These are phyloP conservation scores for Backusella liffmaniae DNA, from an alignment of 192 early-diverging fungal species.

Conservation along the genomic window DNA sequence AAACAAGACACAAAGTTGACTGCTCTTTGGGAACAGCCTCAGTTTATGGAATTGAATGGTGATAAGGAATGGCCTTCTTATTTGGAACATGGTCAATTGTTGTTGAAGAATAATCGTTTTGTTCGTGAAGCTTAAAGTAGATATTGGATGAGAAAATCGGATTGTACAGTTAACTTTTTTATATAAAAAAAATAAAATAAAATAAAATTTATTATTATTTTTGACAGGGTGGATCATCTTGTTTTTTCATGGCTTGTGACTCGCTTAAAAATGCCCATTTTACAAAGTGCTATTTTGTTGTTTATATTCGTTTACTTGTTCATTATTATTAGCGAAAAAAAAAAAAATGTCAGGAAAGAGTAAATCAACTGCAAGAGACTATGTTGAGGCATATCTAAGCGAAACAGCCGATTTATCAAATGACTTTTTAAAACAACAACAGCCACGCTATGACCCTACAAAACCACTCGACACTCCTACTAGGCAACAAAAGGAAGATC, in stretches of 20 bases:
- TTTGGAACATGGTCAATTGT: slow-evolving; percentile 44
- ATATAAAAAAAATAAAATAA: background rate
- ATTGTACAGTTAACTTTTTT: slow-evolving; percentile 2
- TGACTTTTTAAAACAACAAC: slow-evolving; percentile 24
- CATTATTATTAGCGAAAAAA: background rate
- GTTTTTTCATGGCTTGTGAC: background rate
- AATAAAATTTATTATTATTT: background rate
- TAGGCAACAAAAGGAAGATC: background rate
- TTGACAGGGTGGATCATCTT: background rate
- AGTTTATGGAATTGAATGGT: slow-evolving; percentile 37
- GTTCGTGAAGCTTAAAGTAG: slow-evolving; percentile 13
- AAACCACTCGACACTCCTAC: slow-evolving; percentile 13
- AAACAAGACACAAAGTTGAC: slow-evolving; percentile 35
- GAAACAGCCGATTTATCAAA: slow-evolving; percentile 15
- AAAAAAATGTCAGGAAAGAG: slow-evolving; percentile 21
- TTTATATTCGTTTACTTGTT: background rate
- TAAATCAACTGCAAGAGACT: slow-evolving; percentile 19
- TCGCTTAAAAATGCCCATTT: background rate
- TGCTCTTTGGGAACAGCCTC: slow-evolving; percentile 47
- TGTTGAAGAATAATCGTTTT: slow-evolving; percentile 37
- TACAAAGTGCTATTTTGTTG: background rate
- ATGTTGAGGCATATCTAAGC: slow-evolving; percentile 32
- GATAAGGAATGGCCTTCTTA: slow-evolving; percentile 34
- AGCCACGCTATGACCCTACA: slow-evolving; percentile 28
- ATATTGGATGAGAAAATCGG: background rate